A percentile compares a stretch with the other conserved stretches of the same genome.
Conservation (phyloP, 179 eudicot species). For the Sideroxylon spinosum region DNA sequence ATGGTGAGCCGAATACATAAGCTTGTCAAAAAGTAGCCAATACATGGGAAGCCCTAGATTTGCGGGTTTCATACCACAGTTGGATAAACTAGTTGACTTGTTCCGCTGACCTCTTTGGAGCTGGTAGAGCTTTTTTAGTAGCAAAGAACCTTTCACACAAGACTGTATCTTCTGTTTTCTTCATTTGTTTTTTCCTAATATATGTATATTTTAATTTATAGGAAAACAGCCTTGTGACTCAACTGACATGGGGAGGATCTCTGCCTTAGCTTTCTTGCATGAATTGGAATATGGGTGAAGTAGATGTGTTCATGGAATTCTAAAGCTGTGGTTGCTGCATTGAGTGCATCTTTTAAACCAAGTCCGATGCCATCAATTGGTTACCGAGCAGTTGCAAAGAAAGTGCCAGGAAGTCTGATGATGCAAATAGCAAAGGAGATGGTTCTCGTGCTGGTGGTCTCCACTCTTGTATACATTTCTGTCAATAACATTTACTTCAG, state of each 20-base stretch:
- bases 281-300: conserved; percentile 13
- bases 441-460: conserved; percentile 13
- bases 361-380: conserved; percentile 12
- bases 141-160: not conserved
- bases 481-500: conserved; percentile 13
- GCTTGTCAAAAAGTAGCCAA: not conserved
- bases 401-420: conserved; percentile 13
- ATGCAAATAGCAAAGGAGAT: conserved; percentile 9
- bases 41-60: not conserved
- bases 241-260: not conserved
- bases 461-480: conserved; percentile 11
- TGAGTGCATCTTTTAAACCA: conserved; percentile 31
- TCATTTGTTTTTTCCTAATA: not conserved
- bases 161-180: no score
- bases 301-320: conserved; percentile 19
- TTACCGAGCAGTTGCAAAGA: not conserved
- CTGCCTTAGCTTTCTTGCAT: conserved; percentile 13
- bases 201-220: not conserved
- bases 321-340: conserved; percentile 17
- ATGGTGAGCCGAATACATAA: not conserved
- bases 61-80: not conserved
- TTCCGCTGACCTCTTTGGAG: not conserved
- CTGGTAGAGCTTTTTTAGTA: not conserved
- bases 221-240: conserved; percentile 6
- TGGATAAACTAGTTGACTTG: not conserved